Evolutionary conservation across 2,329 filamentous ascomycete genomes (phyloP).

Genomic region (Microdochium paspali): DNA sequence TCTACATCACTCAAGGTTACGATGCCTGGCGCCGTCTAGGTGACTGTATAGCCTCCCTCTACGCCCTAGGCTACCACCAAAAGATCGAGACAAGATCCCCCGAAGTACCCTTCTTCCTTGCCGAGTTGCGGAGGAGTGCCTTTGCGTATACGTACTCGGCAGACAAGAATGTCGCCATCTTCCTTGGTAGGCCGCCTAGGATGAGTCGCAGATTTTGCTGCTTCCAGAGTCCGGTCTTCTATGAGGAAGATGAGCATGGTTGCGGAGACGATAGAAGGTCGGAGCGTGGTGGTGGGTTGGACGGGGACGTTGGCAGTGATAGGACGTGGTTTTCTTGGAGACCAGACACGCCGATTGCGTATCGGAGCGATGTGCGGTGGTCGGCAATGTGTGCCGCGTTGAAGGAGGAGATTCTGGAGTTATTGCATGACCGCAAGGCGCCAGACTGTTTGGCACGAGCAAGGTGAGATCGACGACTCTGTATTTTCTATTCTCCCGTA

Average conservation of each 20-base stretch:
- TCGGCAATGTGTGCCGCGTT: slow-evolving; percentile 17
- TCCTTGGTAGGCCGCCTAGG: slow-evolving; percentile 37
- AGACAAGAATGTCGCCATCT: slow-evolving; percentile 37
- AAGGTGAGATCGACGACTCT: neutral
- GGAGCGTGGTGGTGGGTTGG: slow-evolving; percentile 1
- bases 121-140: slow-evolving; percentile 25
- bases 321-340: neutral
- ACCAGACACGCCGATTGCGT: slow-evolving; percentile 3
- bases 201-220: slow-evolving; percentile 31
- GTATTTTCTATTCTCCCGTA: neutral
- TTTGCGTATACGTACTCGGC: slow-evolving; percentile 32
- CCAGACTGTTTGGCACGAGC: slow-evolving; percentile 2
- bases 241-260: slow-evolving; percentile 11
- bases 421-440: slow-evolving; percentile 11
- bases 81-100: slow-evolving; percentile 17
- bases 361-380: slow-evolving; percentile 16
- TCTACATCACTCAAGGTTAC: slow-evolving; percentile 23
- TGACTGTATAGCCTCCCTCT: slow-evolving; percentile 33
- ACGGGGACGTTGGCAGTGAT: neutral
- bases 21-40: slow-evolving; percentile 35
- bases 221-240: slow-evolving; percentile 12
- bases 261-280: neutral
- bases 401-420: slow-evolving; percentile 22
- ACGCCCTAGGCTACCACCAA: slow-evolving; percentile 36
- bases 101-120: slow-evolving; percentile 25